phyloP scores from a whole-genome alignment of 164 flowering plant species.

The Sedum album region DNA sequence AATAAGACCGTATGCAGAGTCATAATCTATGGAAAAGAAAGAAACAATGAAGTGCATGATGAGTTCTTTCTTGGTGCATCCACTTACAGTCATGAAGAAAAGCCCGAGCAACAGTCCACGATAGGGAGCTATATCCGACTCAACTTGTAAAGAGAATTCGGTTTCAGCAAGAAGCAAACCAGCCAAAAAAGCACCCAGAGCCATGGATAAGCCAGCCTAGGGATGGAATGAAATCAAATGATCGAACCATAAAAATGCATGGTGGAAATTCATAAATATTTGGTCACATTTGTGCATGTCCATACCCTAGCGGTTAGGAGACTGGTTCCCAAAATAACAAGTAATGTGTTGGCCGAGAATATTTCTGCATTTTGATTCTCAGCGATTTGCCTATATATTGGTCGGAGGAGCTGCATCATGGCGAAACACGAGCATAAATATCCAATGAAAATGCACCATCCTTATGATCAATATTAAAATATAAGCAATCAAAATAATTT shows the following conservation, averaged over 20 bases:
- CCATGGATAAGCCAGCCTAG: slow-evolving; percentile 99
- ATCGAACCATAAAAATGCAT: not conserved
- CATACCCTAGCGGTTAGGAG: slow-evolving; percentile 97
- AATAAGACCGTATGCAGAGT: not conserved
- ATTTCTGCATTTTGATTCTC: slow-evolving; percentile 99
- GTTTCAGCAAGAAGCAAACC: slow-evolving; percentile 99
- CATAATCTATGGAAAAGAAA: not conserved
- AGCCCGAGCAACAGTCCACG: slow-evolving; percentile 98
- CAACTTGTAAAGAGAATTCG: slow-evolving; percentile 96
- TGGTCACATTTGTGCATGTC: not conserved
- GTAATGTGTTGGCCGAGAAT: slow-evolving; percentile 95
- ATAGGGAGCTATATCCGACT: slow-evolving; percentile 99
- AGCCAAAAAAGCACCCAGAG: slow-evolving; percentile 98
- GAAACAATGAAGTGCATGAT: not conserved
- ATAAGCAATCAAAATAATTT: not conserved
- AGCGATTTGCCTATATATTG: slow-evolving; percentile 95
- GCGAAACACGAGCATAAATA: slow-evolving; percentile 1
- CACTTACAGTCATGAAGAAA: slow-evolving; percentile 95
- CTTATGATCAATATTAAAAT: not conserved
- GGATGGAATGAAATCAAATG: slow-evolving; percentile 9
- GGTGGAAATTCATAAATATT: not conserved
- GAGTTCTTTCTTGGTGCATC: not conserved
- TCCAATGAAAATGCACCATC: not conserved
- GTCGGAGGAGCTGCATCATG: slow-evolving; percentile 78
- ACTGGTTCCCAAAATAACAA: slow-evolving; percentile 95